Evolutionary conservation across 768 basidiomycete species (phyloP), one percentile per base, ranked within the genome.

Genomic region (Tulasnella sp.): DNA sequence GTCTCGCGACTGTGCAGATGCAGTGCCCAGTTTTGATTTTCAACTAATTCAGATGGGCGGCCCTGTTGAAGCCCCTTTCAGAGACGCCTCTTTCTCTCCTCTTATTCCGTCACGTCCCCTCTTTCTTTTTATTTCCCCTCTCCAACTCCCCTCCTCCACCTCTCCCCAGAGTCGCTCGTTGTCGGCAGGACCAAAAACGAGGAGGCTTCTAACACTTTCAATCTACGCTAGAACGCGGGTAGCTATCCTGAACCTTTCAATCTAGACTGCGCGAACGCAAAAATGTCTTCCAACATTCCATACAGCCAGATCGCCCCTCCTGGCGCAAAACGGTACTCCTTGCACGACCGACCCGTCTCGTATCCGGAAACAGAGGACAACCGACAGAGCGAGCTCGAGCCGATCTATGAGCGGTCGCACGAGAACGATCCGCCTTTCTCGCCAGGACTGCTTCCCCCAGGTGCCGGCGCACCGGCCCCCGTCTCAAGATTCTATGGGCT

Each of bases 281-380:
- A 56, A 55, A 56, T 56, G 54, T 38, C 54, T 15, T 56, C 54
- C 21, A 56, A 56, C 54, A 27, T 56, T 27, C 42, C 54, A 21
- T 56, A 56, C 54, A 56, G 44, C 25, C 44, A 21, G 25, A 44
- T 56, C 24, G 53, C 2, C 19, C 54, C 54, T 22, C 54, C 54
- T 22, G 41, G 34, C 34, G 34, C 34, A 38, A 38, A 38, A 38
- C 34, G 34, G 15, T 38, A 38, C 34, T 38, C 34, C 34, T 15
- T 38, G 34, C 34, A 38, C 15, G 34, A 38, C 34, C 34, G 34
- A 38, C 34, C 34, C 7, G 34, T 38, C 34, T 5, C 34, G 7
- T 38, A 38, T 38, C 7, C 34, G 15, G 34, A 38, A 7, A 38
- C n/a, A n/a, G n/a, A 38, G 7, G 15, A 38, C 15, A 38, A 38